Base-by-base conservation (phyloP, 768 basidiomycete genomes). In the Rhizopogon roseolus region DNA sequence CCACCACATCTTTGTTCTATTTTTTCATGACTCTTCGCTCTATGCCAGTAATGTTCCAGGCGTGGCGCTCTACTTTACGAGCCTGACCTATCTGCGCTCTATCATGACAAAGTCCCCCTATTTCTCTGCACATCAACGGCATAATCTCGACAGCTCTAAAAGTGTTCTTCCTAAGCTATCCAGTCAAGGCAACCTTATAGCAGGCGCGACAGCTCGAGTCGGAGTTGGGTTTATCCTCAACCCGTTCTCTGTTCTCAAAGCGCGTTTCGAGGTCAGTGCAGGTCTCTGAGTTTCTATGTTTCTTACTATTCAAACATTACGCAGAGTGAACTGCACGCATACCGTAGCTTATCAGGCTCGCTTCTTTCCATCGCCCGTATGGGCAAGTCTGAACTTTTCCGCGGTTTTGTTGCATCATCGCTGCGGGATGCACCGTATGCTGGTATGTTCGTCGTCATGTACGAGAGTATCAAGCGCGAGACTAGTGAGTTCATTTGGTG, bases 361-460 rank as follows among this genome's bases (percentile, higher is more conserved):
- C 66, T 92, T 37, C 42, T 72, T 5, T 77, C 82, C 8, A 78
- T 92, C 37, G 67, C 75, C 2, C 84, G 81, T n/a, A 77, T 78
- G 63, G 93, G 94, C 2, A 83, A 90, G 4, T 80, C 83, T 22
- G 93, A 92, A 58, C 74, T 95, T 28, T 82, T 94, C 63, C 86
- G 90, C 44, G 95, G 95, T 0, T 87, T 93, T 63, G 62, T 88
- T 22, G 90, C 93, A 1, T 92, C 93, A 1, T 89, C 93, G 1
- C 75, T 94, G n/a, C 81, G 95, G 44, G 95, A 98, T 67, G 95
- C 93, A 11, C 95, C 95, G 0, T 93, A 95, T 62, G 93, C 95
- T 1, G 95, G 94, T 3, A 69, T 97, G 6, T 98, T 94, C 61
- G 76, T 96, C 36, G 81, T 93, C 2, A 82, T 87, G 55, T 98